Conservation (phyloP, 768 basidiomycete species). For the Tricholoma furcatifolium region DNA sequence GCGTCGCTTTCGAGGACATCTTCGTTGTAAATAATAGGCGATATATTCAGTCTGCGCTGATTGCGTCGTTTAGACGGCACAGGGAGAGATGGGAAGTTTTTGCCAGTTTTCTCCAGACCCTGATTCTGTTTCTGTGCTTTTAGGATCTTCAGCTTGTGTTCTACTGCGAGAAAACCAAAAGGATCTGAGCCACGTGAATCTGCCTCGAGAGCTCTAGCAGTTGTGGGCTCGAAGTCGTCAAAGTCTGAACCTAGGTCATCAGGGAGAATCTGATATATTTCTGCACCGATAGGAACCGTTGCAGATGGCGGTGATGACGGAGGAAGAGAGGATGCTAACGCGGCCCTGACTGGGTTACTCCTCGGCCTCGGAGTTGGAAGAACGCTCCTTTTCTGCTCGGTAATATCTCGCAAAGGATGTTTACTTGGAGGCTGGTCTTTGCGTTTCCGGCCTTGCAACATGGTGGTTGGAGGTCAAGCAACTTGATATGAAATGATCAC, state of each 20-base stretch:
- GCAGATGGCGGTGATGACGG: conserved; percentile 17
- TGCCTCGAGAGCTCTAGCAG: conserved; percentile 8
- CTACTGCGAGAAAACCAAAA: conserved; percentile 57
- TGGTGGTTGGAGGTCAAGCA: conserved; percentile 1
- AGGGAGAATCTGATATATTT: not conserved
- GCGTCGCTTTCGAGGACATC: conserved; percentile 30
- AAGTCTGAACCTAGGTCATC: conserved; percentile 3
- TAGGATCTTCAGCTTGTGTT: conserved; percentile 45
- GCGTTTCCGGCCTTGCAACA: conserved; percentile 3
- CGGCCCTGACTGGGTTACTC: not conserved
- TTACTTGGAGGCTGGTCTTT: not conserved
- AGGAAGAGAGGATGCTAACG: conserved; percentile 11
- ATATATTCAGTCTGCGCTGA: conserved; percentile 25
- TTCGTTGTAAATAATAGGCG: conserved; percentile 22
- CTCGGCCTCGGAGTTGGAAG: conserved; percentile 4
- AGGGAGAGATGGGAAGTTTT: conserved; percentile 24
- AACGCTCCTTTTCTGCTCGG: conserved; percentile 1
- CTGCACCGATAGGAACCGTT: conserved; percentile 6
- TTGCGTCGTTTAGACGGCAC: conserved; percentile 33
- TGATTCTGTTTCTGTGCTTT: conserved; percentile 6
- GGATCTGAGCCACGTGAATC: conserved; percentile 41
- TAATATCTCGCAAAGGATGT: conserved; percentile 18
- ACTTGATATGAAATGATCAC: too few relatives aligned
- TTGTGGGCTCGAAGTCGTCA: conserved; percentile 1
- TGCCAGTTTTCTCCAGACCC: conserved; percentile 10